Evolutionary conservation across 768 basidiomycete genomes (phyloP), one percentile per base, ranked within the genome.

Genomic region (Strobilomyces dryophilus): DNA sequence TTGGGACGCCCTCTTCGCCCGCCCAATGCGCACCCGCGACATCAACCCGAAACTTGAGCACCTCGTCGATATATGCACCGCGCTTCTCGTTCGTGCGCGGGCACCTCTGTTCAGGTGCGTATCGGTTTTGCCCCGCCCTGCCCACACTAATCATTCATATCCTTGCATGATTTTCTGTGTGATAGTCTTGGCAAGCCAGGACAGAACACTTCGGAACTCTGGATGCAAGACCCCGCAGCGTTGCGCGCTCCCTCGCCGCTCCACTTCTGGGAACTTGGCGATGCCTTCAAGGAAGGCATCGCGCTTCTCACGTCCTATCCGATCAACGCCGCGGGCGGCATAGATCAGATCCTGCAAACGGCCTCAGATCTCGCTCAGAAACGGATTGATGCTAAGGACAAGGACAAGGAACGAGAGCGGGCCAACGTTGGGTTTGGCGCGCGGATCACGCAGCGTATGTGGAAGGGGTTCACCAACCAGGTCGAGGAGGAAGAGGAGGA

Each of bases 1-100:
- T 5, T 92, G 89, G 89, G 89, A 92, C 63, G 77, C 78, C 3
- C 59, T 92, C 12, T 87, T 90, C 56, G 78, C 85, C 46, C 74
- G 76, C 34, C 78, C 79, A 0, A 74, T 75, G 70, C 73, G 81
- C 58, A 75, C 79, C 41, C 79, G 80, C 34, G 66, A 72, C n/a
- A 35, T 40, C 10, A 80, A 81, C 55, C 79, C 80, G 20, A 89
- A 86, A 65, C 71, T 89, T 2, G 84, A 89, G 24, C 76, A 76
- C 58, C 74, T 90, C n/a, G 63, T 89, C 47, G 84, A 89, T 56
- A 70, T 91, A 29, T 87, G 87, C 54, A 76, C 82, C 0, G 77
- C 80, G 44, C 85, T 91, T 80, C 74, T 90, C 26, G 69, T 89
- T 20, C 76, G 80, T 47, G 76, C 78, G 2, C 79, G 80, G 41